Conservation (phyloP, 2,329 filamentous ascomycete species). For the Penicillium sp. region DNA sequence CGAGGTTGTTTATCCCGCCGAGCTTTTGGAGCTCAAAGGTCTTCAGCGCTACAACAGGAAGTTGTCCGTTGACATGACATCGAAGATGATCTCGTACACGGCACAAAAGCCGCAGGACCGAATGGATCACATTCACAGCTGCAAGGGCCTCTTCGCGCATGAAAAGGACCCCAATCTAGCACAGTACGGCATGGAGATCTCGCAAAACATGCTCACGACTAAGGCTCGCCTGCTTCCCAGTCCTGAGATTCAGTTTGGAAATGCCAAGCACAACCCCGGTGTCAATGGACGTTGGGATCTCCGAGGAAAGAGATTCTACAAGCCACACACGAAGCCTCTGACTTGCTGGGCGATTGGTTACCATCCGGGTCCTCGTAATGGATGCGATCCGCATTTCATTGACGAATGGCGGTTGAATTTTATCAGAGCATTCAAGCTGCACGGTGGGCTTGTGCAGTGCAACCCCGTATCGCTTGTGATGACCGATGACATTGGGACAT, state of each 20-base stretch:
- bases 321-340: slow-evolving; percentile 64
- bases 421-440: slow-evolving; percentile 59
- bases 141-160: slow-evolving; percentile 70
- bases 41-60: slow-evolving; percentile 63
- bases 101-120: slow-evolving; percentile 74
- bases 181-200: slow-evolving; percentile 74
- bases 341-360: slow-evolving; percentile 74
- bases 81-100: slow-evolving; percentile 89
- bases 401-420: slow-evolving; percentile 64
- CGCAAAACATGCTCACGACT: slow-evolving; percentile 63
- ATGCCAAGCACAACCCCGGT: slow-evolving; percentile 60
- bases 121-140: slow-evolving; percentile 66
- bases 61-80: slow-evolving; percentile 66
- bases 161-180: slow-evolving; percentile 67
- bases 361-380: slow-evolving; percentile 59
- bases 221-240: slow-evolving; percentile 71
- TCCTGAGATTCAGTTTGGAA: slow-evolving; percentile 71
- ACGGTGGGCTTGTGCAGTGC: slow-evolving; percentile 60
- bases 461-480: slow-evolving; percentile 50
- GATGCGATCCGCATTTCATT: slow-evolving; percentile 47
- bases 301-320: slow-evolving; percentile 74
- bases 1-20: slow-evolving; percentile 57
- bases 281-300: slow-evolving; percentile 83
- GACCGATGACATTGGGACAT: slow-evolving; percentile 51
- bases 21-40: slow-evolving; percentile 54